A percentile compares a stretch with the other conserved stretches of the same genome.
Conservation (phyloP, 2,329 filamentous ascomycete genomes). For the Fusarium sp. region DNA sequence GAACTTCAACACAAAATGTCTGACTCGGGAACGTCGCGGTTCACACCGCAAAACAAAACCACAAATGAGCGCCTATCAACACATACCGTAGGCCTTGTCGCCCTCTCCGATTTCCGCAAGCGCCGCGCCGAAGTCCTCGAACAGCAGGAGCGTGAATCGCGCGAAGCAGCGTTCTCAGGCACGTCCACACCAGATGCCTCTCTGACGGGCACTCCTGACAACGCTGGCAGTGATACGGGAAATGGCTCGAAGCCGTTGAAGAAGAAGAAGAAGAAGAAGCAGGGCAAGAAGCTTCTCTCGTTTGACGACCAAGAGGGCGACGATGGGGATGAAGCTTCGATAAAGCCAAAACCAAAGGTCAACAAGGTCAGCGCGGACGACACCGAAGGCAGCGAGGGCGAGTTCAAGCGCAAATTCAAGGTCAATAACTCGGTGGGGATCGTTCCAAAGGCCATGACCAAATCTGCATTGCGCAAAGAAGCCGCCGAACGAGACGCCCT, state of each 20-base stretch:
- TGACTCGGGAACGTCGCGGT: conserved; percentile 62
- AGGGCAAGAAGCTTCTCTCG: conserved; percentile 61
- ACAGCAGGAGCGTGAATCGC: conserved; percentile 83
- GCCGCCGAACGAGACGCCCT: conserved; percentile 80
- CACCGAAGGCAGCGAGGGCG: conserved; percentile 42
- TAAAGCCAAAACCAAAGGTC: conserved; percentile 43
- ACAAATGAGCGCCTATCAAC: conserved; percentile 84
- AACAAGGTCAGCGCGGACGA: conserved; percentile 50
- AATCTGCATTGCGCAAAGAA: conserved; percentile 82
- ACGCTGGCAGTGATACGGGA: conserved; percentile 49
- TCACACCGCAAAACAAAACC: conserved; percentile 78
- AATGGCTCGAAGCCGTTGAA: conserved; percentile 38
- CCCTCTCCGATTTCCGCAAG: conserved; percentile 94
- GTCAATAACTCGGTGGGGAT: conserved; percentile 69
- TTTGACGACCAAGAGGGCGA: conserved; percentile 77
- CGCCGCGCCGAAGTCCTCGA: conserved; percentile 93
- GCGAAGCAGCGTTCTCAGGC: conserved; percentile 64
- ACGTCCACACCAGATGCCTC: conserved; percentile 60
- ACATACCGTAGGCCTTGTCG: conserved; percentile 89
- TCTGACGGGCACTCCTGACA: conserved; percentile 58
- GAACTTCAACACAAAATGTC: conserved; percentile 49
- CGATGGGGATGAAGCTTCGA: conserved; percentile 57
- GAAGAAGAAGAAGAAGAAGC: conserved; percentile 57
- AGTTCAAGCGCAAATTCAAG: conserved; percentile 59
- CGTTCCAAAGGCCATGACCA: conserved; percentile 72